Conservation (phyloP, 2,329 filamentous ascomycete genomes). For the Gaeumannomyces tritici region DNA sequence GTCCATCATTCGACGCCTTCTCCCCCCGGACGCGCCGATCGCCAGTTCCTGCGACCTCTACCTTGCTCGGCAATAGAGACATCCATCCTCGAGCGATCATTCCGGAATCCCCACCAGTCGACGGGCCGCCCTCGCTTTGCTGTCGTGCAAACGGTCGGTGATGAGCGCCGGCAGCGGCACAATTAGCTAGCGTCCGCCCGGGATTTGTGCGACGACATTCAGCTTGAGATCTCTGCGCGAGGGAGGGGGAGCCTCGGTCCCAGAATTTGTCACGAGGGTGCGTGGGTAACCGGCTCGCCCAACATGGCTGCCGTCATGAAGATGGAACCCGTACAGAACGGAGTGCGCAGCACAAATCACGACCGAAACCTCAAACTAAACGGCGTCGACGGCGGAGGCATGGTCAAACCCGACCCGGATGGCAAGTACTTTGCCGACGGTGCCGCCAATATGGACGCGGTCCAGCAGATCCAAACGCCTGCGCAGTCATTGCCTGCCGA, state of each 20-base stretch:
- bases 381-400: constrained; percentile 29
- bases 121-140: neutral
- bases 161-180: neutral
- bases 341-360: constrained; percentile 42
- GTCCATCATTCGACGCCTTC: neutral
- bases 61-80: neutral
- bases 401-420: constrained; percentile 12
- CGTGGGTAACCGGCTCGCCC: constrained; percentile 3
- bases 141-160: neutral
- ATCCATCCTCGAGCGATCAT: neutral
- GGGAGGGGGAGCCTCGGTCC: neutral
- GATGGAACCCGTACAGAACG: constrained; percentile 36
- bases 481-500: constrained; percentile 15
- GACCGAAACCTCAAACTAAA: constrained; percentile 38
- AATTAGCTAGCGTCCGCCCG: neutral
- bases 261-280: neutral
- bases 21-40: neutral
- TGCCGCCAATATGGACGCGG: constrained; percentile 12
- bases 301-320: constrained; percentile 9
- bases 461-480: constrained; percentile 5
- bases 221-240: neutral
- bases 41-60: neutral
- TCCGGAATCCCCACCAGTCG: neutral
- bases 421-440: constrained; percentile 18
- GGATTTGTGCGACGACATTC: neutral